Conservation (phyloP, 768 basidiomycete genomes). For the Neoboletus magnificus region DNA sequence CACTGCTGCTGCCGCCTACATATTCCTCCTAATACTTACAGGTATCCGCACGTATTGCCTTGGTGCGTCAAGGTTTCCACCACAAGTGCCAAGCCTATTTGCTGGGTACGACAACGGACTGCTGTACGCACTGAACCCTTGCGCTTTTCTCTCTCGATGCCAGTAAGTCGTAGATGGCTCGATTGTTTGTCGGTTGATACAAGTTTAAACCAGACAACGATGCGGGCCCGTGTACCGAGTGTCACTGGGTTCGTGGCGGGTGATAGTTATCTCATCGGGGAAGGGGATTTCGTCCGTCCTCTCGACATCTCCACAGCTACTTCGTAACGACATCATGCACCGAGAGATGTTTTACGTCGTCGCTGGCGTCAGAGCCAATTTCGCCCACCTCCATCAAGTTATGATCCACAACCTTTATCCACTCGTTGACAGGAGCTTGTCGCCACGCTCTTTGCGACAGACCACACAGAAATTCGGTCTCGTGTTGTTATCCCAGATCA, state of each 20-base stretch:
- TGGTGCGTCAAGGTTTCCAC: not conserved
- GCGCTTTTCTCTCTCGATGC: conserved; percentile 16
- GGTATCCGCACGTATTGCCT: not conserved
- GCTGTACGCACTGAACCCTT: conserved; percentile 12
- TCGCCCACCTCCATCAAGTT: conserved; percentile 7
- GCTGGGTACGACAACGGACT: conserved; percentile 18
- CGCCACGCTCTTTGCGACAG: no score
- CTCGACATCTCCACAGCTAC: not conserved
- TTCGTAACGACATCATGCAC: conserved; percentile 11
- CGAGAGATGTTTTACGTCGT: conserved; percentile 11
- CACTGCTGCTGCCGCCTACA: not conserved
- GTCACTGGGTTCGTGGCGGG: conserved; percentile 16
- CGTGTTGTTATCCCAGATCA: no score
- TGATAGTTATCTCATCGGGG: conserved; percentile 16
- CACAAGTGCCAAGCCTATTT: conserved; percentile 10
- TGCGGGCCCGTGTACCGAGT: conserved; percentile 16
- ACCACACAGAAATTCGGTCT: no score
- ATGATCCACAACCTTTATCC: no score
- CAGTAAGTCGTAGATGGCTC: conserved; percentile 15
- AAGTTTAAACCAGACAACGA: conserved; percentile 6
- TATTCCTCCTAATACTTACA: not conserved
- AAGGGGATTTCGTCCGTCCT: conserved; percentile 11
- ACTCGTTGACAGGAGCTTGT: no score
- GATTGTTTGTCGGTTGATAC: not conserved
- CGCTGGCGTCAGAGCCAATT: conserved; percentile 9